Evolutionary conservation across 768 basidiomycete species (phyloP), one percentile per base, ranked within the genome.

Genomic region (Pulveroboletus ravenelii): DNA sequence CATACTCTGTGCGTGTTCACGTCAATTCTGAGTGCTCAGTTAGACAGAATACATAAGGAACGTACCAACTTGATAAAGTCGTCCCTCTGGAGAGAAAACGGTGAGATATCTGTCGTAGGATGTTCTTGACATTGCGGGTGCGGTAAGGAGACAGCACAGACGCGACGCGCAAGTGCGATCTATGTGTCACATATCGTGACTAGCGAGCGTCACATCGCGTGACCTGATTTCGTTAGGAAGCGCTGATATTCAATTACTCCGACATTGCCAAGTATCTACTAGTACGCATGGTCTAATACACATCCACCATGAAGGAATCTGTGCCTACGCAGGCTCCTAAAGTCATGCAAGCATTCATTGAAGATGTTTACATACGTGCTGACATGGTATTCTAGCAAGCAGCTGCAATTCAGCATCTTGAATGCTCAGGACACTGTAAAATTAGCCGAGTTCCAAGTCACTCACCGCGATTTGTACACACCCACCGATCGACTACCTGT

Each of bases 31-130:
- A 13, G 41, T 29, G 38, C 32, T 8, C 23, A 2, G 12, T 8
- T 13, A 4, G 32, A 43, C 15, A 10, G 4, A 50, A 37, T 10
- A 41, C 35, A 31, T 29, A 15, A 18, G 29, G 3, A 38, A 75
- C 88, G 61, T 62, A 90, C 93, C 96, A 67, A 98, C 95, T 93
- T 99, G 96, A 67, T 98, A 99, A 52, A 99, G 74, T 50, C 95
- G 83, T 36, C 96, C 96, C 74, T 99, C 93, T 2, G 93, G 93
- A 2, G 92, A 96, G 76, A 96, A 96, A 58, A 97, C 90, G 25
- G 95, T 97, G 40, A 98, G 83, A 71, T 91, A 97, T 78, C 93
- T 79, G 69, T 96, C 93, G 71, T 96, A 95, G 25, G 92, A 94
- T 52, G 92, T 91, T 63, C 93, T 81, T 57, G 92, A 93, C 93